A percentile compares a stretch with the other conserved stretches of the same genome.
These are phyloP conservation scores for Leucogyrophana mollusca DNA, from an alignment of 768 basidiomycete genomes.

Conservation along the genomic window DNA sequence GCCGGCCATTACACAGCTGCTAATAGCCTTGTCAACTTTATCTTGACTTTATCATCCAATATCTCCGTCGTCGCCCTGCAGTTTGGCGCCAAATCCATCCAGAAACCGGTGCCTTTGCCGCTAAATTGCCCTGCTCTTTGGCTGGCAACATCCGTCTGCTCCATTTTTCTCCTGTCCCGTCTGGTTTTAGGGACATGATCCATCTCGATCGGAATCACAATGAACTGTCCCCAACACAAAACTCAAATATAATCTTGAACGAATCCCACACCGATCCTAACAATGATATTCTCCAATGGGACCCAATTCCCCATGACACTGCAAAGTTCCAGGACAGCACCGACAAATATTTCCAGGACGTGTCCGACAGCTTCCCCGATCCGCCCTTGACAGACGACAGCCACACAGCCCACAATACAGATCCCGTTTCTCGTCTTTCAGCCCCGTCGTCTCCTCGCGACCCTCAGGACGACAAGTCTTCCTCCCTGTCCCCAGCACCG, in stretches of 20 bases:
- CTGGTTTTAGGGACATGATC: conserved; percentile 38
- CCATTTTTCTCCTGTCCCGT: conserved; percentile 6
- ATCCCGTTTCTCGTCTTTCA: conserved; percentile 8
- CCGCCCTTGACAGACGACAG: conserved; percentile 9
- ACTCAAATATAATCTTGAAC: conserved; percentile 43
- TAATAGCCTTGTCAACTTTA: neutral
- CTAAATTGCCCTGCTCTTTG: conserved; percentile 1
- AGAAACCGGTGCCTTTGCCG: neutral
- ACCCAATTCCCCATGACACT: conserved; percentile 23
- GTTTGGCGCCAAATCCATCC: neutral
- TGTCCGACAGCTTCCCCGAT: conserved; percentile 9
- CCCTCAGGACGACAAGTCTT: conserved; percentile 43
- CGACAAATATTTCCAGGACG: conserved; percentile 26
- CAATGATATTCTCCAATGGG: conserved; percentile 37
- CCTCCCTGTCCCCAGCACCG: conserved; percentile 57
- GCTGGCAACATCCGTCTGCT: neutral
- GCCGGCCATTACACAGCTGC: conserved; percentile 1
- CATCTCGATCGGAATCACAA: conserved; percentile 53
- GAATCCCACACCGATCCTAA: conserved; percentile 28
- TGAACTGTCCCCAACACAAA: conserved; percentile 36
- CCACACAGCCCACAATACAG: conserved; percentile 16
- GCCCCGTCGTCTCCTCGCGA: conserved; percentile 6
- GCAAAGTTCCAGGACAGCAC: conserved; percentile 7
- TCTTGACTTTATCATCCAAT: conserved; percentile 5
- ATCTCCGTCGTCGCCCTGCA: neutral